Percentiles rank a stretch among this genome's conserved stretches.
These are phyloP conservation scores for Fragilariopsis cylindrus DNA, from an alignment of 108 stramenopile genomes.

Conservation along the genomic window DNA sequence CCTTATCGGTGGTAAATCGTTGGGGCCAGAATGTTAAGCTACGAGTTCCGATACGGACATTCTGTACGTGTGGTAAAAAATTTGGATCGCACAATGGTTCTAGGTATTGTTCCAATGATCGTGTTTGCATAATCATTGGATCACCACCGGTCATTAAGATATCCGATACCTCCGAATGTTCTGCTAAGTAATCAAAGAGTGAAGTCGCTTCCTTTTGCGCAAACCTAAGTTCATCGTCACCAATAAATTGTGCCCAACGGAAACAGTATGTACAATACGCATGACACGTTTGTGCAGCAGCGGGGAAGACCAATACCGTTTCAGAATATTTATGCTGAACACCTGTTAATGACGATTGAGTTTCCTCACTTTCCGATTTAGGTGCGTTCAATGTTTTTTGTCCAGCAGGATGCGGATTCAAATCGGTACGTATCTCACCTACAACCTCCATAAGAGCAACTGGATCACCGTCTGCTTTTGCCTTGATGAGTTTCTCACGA, in stretches of 20 bases:
- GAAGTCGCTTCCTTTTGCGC: slow-evolving; percentile 58
- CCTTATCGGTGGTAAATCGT: slow-evolving; percentile 57
- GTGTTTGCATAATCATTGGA: slow-evolving; percentile 65
- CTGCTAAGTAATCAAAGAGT: slow-evolving; percentile 49
- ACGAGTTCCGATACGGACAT: slow-evolving; percentile 62
- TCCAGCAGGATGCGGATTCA: slow-evolving; percentile 71
- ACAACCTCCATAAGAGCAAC: slow-evolving; percentile 35
- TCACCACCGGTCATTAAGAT: slow-evolving; percentile 71
- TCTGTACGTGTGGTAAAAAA: slow-evolving; percentile 59
- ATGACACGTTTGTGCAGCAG: slow-evolving; percentile 63
- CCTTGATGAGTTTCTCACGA: slow-evolving; percentile 34
- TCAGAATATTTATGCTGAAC: slow-evolving; percentile 72
- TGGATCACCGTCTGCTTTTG: slow-evolving; percentile 41
- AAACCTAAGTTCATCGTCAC: slow-evolving; percentile 54
- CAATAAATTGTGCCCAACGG: slow-evolving; percentile 69
- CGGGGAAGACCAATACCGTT: slow-evolving; percentile 58
- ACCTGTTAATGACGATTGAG: slow-evolving; percentile 31
- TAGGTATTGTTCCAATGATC: slow-evolving; percentile 47
- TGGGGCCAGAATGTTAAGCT: slow-evolving; percentile 65
- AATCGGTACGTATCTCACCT: slow-evolving; percentile 43
- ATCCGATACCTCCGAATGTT: slow-evolving; percentile 51
- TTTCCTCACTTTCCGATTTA: slow-evolving; percentile 19
- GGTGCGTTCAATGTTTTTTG: slow-evolving; percentile 63
- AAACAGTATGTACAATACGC: slow-evolving; percentile 73
- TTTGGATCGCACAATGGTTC: slow-evolving; percentile 52